phyloP scores from a whole-genome alignment of 805 yeast species.

The Cyberlindnera xylosilytica region DNA sequence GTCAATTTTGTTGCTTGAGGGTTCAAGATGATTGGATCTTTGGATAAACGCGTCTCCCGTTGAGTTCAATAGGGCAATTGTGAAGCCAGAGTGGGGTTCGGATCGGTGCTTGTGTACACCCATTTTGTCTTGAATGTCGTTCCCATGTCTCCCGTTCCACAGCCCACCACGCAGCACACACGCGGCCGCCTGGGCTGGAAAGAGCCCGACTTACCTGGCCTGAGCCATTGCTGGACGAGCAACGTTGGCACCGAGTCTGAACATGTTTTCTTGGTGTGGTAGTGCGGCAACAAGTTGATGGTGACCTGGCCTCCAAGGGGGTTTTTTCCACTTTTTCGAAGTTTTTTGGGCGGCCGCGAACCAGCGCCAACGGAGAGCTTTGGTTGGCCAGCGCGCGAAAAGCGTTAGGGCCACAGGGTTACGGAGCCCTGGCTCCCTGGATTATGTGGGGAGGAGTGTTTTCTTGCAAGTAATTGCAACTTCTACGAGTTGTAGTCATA shows the following conservation, averaged over 20 bases:
- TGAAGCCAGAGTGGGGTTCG: too few species aligned
- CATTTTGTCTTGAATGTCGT: neutral
- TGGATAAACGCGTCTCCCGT: too few species aligned
- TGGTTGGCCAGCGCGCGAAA: conserved; percentile 22
- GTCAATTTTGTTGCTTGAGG: too few species aligned
- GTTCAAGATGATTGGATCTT: neutral
- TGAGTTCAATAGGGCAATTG: too few species aligned
- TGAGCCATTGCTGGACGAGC: conserved; percentile 31
- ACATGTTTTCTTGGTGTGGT: conserved; percentile 21
- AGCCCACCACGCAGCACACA: neutral
- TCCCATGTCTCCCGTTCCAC: neutral
- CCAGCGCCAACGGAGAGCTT: conserved; percentile 14
- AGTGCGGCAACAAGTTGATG: neutral
- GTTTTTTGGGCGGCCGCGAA: conserved; percentile 13
- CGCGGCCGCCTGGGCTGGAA: neutral
- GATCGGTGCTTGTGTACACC: neutral
- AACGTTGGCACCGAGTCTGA: conserved; percentile 31
- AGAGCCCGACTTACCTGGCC: conserved; percentile 25
- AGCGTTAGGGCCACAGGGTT: conserved; percentile 8
- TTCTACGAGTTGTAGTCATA: too few species aligned
- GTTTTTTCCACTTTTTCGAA: conserved; percentile 20
- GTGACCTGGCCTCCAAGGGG: conserved; percentile 6
- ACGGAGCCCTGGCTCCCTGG: conserved; percentile 3
- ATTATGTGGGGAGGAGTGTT: too few species aligned
- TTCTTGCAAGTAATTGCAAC: too few species aligned